These are phyloP conservation scores for Quercus phellos DNA, from an alignment of 331 rosid species.

Conservation along the genomic window DNA sequence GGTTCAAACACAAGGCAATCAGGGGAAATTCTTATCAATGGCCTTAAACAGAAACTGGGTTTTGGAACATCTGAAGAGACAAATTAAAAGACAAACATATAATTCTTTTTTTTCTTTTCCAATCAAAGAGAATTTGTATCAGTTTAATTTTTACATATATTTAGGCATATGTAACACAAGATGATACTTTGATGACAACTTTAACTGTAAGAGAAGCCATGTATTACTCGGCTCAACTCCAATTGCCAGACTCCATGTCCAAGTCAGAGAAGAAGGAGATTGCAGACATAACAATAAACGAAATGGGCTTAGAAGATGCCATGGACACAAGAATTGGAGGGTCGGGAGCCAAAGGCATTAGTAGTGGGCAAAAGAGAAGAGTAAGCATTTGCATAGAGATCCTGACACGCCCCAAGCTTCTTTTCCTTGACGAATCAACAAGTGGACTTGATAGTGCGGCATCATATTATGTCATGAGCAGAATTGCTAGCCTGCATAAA, in stretches of 20 bases:
- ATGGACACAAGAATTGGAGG: slow-evolving; percentile 66
- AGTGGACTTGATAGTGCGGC: too few species aligned
- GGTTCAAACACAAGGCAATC: slow-evolving; percentile 34
- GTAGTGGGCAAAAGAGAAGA: too few species aligned
- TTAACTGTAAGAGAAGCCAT: slow-evolving; percentile 29
- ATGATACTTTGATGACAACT: slow-evolving; percentile 49
- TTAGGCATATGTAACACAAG: slow-evolving; percentile 74
- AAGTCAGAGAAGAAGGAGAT: slow-evolving; percentile 48
- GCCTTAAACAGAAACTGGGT: slow-evolving; percentile 37
- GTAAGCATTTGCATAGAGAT: too few species aligned
- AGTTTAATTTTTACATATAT: not conserved
- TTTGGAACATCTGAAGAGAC: slow-evolving; percentile 21
- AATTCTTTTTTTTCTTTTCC: too few species aligned
- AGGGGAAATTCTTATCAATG: slow-evolving; percentile 51
- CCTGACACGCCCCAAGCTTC: too few species aligned
- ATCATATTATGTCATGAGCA: too few species aligned
- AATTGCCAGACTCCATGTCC: slow-evolving; percentile 59
- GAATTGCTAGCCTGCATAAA: too few species aligned
- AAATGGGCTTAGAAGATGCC: slow-evolving; percentile 65
- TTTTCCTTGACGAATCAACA: too few species aligned
- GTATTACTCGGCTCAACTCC: slow-evolving; percentile 48
- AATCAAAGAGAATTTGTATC: too few species aligned
- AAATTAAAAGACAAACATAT: slow-evolving; percentile 2
- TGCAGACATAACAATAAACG: slow-evolving; percentile 52
- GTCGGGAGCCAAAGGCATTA: slow-evolving; percentile 45